Evolutionary conservation across 768 basidiomycete species (phyloP), one percentile per base, ranked within the genome.

Genomic region (Naganishia vishniacii): DNA sequence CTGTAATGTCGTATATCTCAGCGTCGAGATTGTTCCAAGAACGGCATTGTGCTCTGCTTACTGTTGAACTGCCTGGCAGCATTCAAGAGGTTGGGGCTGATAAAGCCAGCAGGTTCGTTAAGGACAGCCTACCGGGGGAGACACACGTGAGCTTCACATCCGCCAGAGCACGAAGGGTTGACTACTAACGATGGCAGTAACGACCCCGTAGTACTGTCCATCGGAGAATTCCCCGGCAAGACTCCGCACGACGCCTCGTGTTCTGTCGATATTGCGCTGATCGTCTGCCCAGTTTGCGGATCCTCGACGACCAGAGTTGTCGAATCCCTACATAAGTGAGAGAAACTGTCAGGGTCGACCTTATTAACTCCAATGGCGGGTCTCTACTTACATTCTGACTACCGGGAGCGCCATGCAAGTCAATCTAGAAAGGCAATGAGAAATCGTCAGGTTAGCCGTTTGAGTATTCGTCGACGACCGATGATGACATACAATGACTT

Each of bases 341-440:
- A 29, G 3, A 1, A 6, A 11, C 12, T 13, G 28, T 51, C 49
- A 51, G 49, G 15, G 16, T 31, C n/a, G n/a, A n/a, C n/a, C n/a
- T n/a, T n/a, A n/a, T n/a, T n/a, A n/a, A n/a, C n/a, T n/a, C n/a
- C n/a, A n/a, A n/a, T n/a, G n/a, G n/a, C n/a, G n/a, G n/a, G n/a
- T n/a, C n/a, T 40, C 11, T 0, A 56, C 53, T 5, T 56, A 56
- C 53, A 41, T 64, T 77, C 63, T 77, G 75, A 45, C 67, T 69
- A n/a, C 73, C 74, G 0, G 74, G 74, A 41, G 71, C 76, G 44
- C 72, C 74, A 62, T 77, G 76, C 15, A 77, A 65, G 60, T 77
- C 76, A 45, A 77, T 67, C 62, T 65, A 15, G 20, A 45, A 40
- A 13, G 8, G 23, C 23, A 32, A 25, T 3, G 18, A n/a, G 29